Evolutionary conservation across 768 basidiomycete species (phyloP), one percentile per base, ranked within the genome.

Genomic region (Kwoniella sp.): DNA sequence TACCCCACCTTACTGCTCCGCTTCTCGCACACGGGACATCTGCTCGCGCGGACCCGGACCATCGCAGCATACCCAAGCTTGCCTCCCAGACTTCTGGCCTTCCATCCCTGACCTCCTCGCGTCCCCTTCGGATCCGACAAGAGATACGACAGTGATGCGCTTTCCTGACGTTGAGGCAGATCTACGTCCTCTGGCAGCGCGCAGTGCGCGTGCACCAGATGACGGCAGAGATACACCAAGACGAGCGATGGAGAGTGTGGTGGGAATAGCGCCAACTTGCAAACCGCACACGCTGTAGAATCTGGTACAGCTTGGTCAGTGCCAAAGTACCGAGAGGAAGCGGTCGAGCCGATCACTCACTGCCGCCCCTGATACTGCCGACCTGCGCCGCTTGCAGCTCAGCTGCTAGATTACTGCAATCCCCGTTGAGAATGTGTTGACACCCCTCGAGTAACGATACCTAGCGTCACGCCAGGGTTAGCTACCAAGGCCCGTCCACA

Each of bases 401-500:
- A 41, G 78, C 77, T 2, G 86, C 84, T 28, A 95, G 80, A 36
- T 82, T 80, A 0, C 82, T 79, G 60, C 85, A 86, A 73, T 98
- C 93, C 12, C 87, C 83, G 48, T 88, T 80, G 50, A 98, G 72
- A 45, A 98, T 89, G 3, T 81, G 82, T 74, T 88, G 86, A 67
- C 91, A 95, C 1, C 93, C 93, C 60, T 95, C 90, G 43, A 98
- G 77, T 9, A 99, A 75, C 8, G 89, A 92, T 22, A 89, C 87
- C 73, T 93, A 36, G 34, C 34, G 19, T 6, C 7, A 6, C 14
- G 15, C 34, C 15, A 12, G 37, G 8, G 19, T 36, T 4, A 6
- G 15, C 14, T 7, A 19, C 34, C 19, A 12, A 40, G 3, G 9
- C 39, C 20, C 10, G 9, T 40, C 4, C 10, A 31, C 19, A 10